Evolutionary conservation across 768 basidiomycete genomes (phyloP), one percentile per base, ranked within the genome.

Genomic region (Pulveroboletus sp.): DNA sequence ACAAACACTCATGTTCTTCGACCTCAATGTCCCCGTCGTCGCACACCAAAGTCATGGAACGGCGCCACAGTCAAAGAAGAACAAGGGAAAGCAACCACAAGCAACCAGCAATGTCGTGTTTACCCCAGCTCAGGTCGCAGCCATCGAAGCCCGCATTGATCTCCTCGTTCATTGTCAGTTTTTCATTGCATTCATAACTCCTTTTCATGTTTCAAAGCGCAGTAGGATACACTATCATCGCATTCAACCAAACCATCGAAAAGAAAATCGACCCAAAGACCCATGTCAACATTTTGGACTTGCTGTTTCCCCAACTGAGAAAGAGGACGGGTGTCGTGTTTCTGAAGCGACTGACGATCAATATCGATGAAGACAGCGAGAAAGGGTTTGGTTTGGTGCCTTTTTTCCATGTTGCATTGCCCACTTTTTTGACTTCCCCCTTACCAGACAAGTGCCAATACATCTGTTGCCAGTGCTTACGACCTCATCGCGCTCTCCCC

Each of bases 171-270:
- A 87, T 66, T 80, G 89, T 90, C 53, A 61, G 85, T 77, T 50
- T 38, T 27, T 53, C 34, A 0, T 20, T 3, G 4, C 16, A 0
- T 1, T 1, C 8, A 17, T 14, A 5, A 6, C 19, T 11, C n/a
- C 31, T 21, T 32, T 43, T 58, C 31, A 64, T 48, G 2, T 16
- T 35, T 38, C 20, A 13, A 52, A 47, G 41, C 27, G 25, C 64
- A 94, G 91, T 94, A 74, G 92, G 92, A 75, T 94, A 93, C 69
- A 80, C 84, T 24, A 82, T 90, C 31, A 62, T 94, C 39, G 86
- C 84, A 2, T 75, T 94, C 53, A 87, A 81, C 57, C 88, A 93
- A 58, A 81, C 78, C 2, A 75, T 87, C 14, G 72, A 81, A 48
- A 82, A 83, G 45, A 83, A 80, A 51, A 74, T 91, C n/a, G 87